phyloP scores from a whole-genome alignment of 768 basidiomycete species.

The Rhodotorula graminis region DNA sequence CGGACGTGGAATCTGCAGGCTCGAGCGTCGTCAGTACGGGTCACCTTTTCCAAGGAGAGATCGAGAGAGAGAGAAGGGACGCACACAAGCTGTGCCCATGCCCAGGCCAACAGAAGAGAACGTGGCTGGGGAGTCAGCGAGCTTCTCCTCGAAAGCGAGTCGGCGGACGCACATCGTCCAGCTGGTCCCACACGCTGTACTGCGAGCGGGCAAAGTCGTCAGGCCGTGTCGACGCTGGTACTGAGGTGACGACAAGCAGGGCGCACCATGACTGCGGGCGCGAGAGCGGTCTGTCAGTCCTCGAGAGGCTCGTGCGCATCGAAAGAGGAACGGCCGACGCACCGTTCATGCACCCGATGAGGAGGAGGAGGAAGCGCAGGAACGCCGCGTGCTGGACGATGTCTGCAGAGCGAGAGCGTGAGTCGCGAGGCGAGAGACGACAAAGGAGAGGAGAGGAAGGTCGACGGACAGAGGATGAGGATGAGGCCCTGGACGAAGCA shows the following conservation, averaged over 20 bases:
- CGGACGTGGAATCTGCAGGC: neutral
- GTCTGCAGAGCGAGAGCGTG: neutral
- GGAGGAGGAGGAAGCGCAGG: conserved; percentile 24
- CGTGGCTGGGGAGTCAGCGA: too few relatives aligned
- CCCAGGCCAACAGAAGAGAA: too few relatives aligned
- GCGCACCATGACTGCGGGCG: conserved; percentile 22
- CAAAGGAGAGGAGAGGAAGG: neutral
- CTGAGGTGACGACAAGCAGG: too few relatives aligned
- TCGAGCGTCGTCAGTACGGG: neutral
- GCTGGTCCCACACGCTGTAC: conserved; percentile 33
- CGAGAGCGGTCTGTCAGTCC: neutral
- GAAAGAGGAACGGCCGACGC: neutral
- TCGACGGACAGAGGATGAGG: conserved; percentile 12
- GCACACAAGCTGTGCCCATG: neutral
- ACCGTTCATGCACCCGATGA: conserved; percentile 31
- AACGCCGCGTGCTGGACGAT: conserved; percentile 24
- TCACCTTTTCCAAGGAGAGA: neutral
- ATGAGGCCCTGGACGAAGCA: conserved; percentile 9
- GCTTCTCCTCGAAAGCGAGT: too few relatives aligned
- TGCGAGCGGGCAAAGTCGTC: neutral
- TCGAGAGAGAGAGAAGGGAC: neutral
- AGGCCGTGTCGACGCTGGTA: neutral
- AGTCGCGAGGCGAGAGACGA: too few relatives aligned
- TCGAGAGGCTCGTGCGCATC: neutral
- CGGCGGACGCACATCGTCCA: conserved; percentile 24